Conservation (phyloP, 768 basidiomycete genomes). For the Favolaschia claudopus region DNA sequence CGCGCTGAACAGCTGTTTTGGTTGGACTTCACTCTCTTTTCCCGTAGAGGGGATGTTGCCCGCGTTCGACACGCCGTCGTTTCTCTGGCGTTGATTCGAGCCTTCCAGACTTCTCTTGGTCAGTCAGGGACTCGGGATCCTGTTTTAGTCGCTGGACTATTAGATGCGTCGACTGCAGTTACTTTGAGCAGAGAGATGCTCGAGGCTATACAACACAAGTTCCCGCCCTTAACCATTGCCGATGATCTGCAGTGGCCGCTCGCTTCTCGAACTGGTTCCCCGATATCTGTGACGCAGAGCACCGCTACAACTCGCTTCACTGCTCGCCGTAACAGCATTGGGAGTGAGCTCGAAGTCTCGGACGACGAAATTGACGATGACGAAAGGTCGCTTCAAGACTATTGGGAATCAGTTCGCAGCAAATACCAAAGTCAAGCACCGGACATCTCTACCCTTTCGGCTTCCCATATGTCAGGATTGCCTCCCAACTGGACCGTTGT, state of each 20-base stretch:
- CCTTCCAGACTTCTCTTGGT: slow-evolving; percentile 85
- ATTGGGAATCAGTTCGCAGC: slow-evolving; percentile 67
- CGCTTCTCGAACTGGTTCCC: slow-evolving; percentile 53
- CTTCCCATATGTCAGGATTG: slow-evolving; percentile 52
- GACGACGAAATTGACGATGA: slow-evolving; percentile 49
- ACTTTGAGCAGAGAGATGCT: slow-evolving; percentile 88
- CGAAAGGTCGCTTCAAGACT: slow-evolving; percentile 50
- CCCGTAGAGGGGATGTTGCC: slow-evolving; percentile 66
- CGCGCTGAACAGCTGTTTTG: slow-evolving; percentile 77
- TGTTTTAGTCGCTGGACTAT: slow-evolving; percentile 63
- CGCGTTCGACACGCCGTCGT: slow-evolving; percentile 79
- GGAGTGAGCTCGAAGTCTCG: slow-evolving; percentile 34
- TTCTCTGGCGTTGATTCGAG: slow-evolving; percentile 72
- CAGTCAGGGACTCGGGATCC: slow-evolving; percentile 58
- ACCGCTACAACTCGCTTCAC: slow-evolving; percentile 23
- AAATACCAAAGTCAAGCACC: slow-evolving; percentile 60
- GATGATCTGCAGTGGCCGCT: slow-evolving; percentile 85
- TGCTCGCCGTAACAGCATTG: slow-evolving; percentile 22
- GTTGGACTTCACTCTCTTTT: slow-evolving; percentile 63
- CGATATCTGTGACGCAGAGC: slow-evolving; percentile 39
- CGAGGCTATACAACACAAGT: slow-evolving; percentile 80
- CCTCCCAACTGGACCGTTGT: slow-evolving; percentile 86
- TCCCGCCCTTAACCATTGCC: slow-evolving; percentile 44
- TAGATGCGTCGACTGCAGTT: slow-evolving; percentile 79
- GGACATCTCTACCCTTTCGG: slow-evolving; percentile 50